Evolutionary conservation across 805 yeast genomes (phyloP).

Genomic region (Grigorovia transvaalensis): DNA sequence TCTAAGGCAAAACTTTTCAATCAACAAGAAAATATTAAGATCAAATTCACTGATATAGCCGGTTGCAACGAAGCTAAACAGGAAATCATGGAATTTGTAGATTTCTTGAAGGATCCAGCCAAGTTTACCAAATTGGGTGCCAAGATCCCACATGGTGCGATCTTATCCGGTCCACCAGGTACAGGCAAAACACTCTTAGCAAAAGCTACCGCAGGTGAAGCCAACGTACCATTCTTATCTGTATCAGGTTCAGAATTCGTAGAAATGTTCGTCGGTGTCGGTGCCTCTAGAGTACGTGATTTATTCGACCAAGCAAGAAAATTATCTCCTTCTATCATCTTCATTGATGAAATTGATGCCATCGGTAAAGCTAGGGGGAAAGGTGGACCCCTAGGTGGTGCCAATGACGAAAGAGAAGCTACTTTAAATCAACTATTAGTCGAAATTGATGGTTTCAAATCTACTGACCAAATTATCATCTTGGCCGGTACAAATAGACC

Average conservation of each 20-base stretch:
- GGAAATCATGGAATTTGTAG: slow-evolving; percentile 92
- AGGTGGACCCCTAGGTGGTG: slow-evolving; percentile 66
- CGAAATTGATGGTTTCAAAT: slow-evolving; percentile 90
- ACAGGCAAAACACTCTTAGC: slow-evolving; percentile 92
- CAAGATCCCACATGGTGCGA: slow-evolving; percentile 91
- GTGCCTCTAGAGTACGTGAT: slow-evolving; percentile 91
- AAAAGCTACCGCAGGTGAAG: slow-evolving; percentile 94
- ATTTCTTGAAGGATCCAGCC: slow-evolving; percentile 72
- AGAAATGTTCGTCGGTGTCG: slow-evolving; percentile 97
- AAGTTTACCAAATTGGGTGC: slow-evolving; percentile 87
- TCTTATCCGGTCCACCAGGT: slow-evolving; percentile 92
- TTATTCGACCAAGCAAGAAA: slow-evolving; percentile 81
- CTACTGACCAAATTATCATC: slow-evolving; percentile 85
- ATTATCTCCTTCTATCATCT: slow-evolving; percentile 82
- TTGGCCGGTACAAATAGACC: slow-evolving; percentile 92
- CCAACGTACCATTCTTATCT: slow-evolving; percentile 84
- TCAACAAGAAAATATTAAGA: slow-evolving; percentile 72
- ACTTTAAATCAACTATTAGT: slow-evolving; percentile 86
- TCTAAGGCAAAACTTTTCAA: slow-evolving; percentile 72
- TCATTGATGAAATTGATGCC: slow-evolving; percentile 93
- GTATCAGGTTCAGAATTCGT: slow-evolving; percentile 92
- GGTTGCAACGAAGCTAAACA: slow-evolving; percentile 92
- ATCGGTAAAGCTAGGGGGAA: slow-evolving; percentile 79
- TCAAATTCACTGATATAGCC: slow-evolving; percentile 81
- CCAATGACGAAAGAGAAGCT: slow-evolving; percentile 87